phyloP scores from a whole-genome alignment of 257 asterid species.

The Solanum clarkiae region DNA sequence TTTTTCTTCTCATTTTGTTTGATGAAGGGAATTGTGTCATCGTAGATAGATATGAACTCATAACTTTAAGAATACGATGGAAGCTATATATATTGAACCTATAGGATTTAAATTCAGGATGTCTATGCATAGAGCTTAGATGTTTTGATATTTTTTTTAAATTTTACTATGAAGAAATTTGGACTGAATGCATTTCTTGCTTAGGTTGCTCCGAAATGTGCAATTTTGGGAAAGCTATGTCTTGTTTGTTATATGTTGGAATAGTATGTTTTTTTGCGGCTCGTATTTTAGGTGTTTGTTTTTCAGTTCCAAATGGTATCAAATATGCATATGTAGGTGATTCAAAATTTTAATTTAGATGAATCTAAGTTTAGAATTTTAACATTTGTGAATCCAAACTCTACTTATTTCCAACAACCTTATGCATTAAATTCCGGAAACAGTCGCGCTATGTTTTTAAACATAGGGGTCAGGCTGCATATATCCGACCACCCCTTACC shows the following conservation, averaged over 20 bases:
- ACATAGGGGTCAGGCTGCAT: too few species aligned
- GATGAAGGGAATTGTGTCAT: background rate
- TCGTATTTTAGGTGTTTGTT: background rate
- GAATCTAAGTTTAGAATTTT: background rate
- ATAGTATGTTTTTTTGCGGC: background rate
- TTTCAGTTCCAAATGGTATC: background rate
- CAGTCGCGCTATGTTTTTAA: too few species aligned
- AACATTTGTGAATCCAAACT: background rate
- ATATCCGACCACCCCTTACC: too few species aligned
- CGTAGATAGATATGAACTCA: background rate
- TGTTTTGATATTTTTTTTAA: background rate
- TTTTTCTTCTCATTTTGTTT: conserved; percentile 12
- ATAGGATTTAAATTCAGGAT: background rate
- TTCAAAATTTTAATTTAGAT: background rate
- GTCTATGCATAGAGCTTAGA: background rate
- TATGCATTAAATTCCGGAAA: background rate
- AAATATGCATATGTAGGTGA: background rate
- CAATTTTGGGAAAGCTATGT: background rate
- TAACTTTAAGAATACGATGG: background rate
- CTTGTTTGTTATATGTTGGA: background rate
- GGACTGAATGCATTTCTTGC: background rate
- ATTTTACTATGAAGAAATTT: background rate
- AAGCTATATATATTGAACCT: background rate
- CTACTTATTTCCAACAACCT: background rate
- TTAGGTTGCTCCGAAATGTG: background rate